Evolutionary conservation across 345 rosid species (phyloP).

Genomic region (Anacardium occidentale): DNA sequence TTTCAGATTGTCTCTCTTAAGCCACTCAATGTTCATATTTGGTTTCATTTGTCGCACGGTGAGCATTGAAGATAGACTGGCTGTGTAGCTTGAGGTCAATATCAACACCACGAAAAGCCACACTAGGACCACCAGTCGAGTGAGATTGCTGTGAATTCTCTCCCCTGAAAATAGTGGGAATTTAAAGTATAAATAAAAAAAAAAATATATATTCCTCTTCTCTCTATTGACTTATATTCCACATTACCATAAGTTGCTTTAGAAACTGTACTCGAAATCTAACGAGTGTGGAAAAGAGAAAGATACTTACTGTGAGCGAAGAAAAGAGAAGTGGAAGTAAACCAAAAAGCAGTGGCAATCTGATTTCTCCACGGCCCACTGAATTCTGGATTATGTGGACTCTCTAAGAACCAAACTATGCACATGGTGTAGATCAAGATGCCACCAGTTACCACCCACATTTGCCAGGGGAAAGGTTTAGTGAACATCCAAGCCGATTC

Average conservation of each 20-base stretch:
- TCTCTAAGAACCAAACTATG: slow-evolving; percentile 50
- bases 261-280: too few species aligned
- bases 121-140: slow-evolving; percentile 30
- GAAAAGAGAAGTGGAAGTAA: slow-evolving; percentile 51
- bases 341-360: slow-evolving; percentile 39
- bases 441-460: slow-evolving; percentile 47
- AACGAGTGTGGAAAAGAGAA: too few species aligned
- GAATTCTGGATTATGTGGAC: slow-evolving; percentile 34
- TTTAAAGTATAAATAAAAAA: too few species aligned
- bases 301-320: slow-evolving; percentile 49
- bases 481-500: slow-evolving; percentile 39
- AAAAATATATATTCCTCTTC: too few species aligned
- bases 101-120: slow-evolving; percentile 52
- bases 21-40: slow-evolving; percentile 35
- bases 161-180: slow-evolving; percentile 39
- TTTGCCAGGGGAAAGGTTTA: slow-evolving; percentile 43
- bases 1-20: slow-evolving; percentile 27
- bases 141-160: slow-evolving; percentile 28
- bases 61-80: slow-evolving; percentile 48
- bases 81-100: slow-evolving; percentile 48
- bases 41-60: slow-evolving; percentile 43
- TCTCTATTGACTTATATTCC: too few species aligned
- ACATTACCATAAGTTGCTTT: too few species aligned
- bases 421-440: slow-evolving; percentile 41
- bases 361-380: slow-evolving; percentile 37